phyloP scores from a whole-genome alignment of 257 asterid species.

The Primulina eburnea region DNA sequence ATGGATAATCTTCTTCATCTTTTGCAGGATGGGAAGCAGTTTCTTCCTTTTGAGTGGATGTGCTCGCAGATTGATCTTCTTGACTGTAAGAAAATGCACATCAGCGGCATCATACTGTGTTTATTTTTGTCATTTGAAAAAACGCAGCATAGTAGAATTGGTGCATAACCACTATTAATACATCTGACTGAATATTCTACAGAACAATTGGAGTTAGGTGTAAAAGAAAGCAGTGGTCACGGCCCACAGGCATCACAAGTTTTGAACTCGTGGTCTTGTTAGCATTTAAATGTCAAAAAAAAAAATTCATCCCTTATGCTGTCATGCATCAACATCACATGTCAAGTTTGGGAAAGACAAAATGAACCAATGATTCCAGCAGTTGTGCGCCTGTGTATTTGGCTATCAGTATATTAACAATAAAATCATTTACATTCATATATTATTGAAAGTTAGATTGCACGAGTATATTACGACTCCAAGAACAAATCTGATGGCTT shows the following conservation, averaged over 20 bases:
- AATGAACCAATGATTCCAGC: neutral
- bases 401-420: neutral
- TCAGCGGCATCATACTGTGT: neutral
- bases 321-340: no score
- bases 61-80: constrained; percentile 48
- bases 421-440: neutral
- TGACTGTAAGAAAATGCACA: constrained; percentile 42
- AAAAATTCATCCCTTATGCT: neutral
- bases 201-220: neutral
- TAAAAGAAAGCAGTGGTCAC: neutral
- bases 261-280: neutral
- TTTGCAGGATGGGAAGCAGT: constrained; percentile 35
- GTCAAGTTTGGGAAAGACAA: neutral
- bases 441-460: neutral
- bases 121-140: no score
- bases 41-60: constrained; percentile 43
- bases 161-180: neutral
- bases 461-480: constrained; percentile 3
- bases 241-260: neutral
- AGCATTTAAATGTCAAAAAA: neutral
- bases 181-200: neutral
- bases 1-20: constrained; percentile 56
- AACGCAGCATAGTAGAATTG: neutral
- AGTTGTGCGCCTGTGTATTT: neutral
- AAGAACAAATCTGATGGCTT: neutral